Percentiles rank a stretch among this genome's conserved stretches.
Evolutionary conservation across 1,139 yeast genomes (phyloP).

Genomic region (Debaryomyces robertsiae): DNA sequence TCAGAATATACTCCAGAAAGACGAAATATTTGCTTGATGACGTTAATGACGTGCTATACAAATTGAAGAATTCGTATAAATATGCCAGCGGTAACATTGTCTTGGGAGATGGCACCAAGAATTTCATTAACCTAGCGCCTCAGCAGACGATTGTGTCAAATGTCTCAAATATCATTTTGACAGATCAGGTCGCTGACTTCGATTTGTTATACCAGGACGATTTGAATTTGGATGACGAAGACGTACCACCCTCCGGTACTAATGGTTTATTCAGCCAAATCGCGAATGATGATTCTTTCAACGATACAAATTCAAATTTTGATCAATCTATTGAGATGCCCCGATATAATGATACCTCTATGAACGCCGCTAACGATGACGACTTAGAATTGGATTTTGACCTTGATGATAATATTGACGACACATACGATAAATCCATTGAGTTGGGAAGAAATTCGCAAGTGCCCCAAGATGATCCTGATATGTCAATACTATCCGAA

Average conservation of each 20-base stretch:
- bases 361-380: constrained; percentile 24
- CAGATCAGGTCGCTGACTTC: constrained; percentile 77
- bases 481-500: constrained; percentile 33
- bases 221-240: constrained; percentile 54
- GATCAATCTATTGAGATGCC: constrained; percentile 65
- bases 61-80: constrained; percentile 72
- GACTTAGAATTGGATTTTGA: constrained; percentile 59
- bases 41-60: constrained; percentile 74
- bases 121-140: constrained; percentile 47
- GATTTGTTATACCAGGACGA: constrained; percentile 72
- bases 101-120: constrained; percentile 30
- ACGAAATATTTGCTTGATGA: constrained; percentile 85
- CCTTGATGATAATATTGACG: constrained; percentile 34
- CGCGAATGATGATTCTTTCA: constrained; percentile 11
- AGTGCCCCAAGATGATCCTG: constrained; percentile 23
- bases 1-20: constrained; percentile 82
- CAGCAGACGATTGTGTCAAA: constrained; percentile 54
- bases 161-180: constrained; percentile 60
- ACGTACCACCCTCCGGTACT: neutral
- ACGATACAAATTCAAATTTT: constrained; percentile 23
- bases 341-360: constrained; percentile 34
- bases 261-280: constrained; percentile 17
- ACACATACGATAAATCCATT: constrained; percentile 36
- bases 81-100: constrained; percentile 38
- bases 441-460: constrained; percentile 50